Evolutionary conservation across 495 filamentous ascomycete species (phyloP), one percentile per base, ranked within the genome.

Genomic region (Trichoderma virens): DNA sequence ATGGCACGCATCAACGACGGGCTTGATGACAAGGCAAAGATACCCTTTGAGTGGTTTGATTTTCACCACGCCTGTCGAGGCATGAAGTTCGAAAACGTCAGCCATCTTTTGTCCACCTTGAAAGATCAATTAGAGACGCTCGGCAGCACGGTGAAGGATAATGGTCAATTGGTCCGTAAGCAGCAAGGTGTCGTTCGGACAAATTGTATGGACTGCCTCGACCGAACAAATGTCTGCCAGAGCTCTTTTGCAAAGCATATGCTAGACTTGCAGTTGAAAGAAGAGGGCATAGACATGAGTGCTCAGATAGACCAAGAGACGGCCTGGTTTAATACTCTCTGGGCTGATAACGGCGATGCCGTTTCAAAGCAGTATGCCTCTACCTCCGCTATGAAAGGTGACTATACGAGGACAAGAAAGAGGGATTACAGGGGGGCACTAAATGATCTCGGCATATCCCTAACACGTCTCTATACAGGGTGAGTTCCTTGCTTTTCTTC

Each of bases 141-240:
- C 63, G 86, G 89, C 11, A 89, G 85, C 67, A 86, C 85, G 0
- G 81, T 88, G 1, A 74, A 85, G 39, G 75, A 79, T 18, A 74
- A 81, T 30, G 82, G 80, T 16, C 72, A 72, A 9, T 65, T 86
- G 7, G 67, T 79, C 25, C 66, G 70, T 8, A 80, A 71, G 47
- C 93, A 97, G 70, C 79, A 74, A 23, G 93, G 92, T 2, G 83
- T 96, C 14, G 70, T 97, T 16, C 79, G 93, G 62, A 97, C 91
- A 3, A 97, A 98, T 71, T 98, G 93, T 73, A 98, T 98, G 93
- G 93, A 98, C 70, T 98, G 93, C 68, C 82, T 98, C 16, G 93
- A 97, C 69, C 86, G 92, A 31, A 97, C 93, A 2, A 96, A 96
- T 65, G 91, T 97, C 34, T 91, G 92, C 25, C 93, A 97, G 75